phyloP scores from a whole-genome alignment of 495 filamentous ascomycete species.

The Trichoderma orchidacearum region DNA sequence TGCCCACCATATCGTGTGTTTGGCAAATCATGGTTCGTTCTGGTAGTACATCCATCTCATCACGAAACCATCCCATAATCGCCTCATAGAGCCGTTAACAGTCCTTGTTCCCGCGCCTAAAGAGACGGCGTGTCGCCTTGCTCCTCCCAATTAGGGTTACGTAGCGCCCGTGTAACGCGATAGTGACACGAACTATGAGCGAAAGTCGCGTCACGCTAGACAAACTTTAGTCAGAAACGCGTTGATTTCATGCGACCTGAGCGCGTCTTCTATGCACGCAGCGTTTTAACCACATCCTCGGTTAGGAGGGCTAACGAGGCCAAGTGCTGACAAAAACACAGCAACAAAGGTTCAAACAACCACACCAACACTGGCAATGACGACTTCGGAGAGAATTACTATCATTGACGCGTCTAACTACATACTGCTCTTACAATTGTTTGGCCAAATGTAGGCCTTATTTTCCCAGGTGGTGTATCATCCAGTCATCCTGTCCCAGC shows the following conservation, averaged over 20 bases:
- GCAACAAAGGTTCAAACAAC: not conserved
- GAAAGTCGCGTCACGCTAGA: not conserved
- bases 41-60: too few relatives aligned
- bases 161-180: too few relatives aligned
- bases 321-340: not conserved
- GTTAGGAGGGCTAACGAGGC: not conserved
- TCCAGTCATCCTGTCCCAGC: not conserved
- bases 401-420: not conserved
- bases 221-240: not conserved
- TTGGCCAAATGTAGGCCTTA: not conserved
- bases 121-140: too few relatives aligned
- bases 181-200: not conserved
- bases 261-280: not conserved
- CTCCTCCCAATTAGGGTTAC: too few relatives aligned
- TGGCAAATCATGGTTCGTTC: too few relatives aligned
- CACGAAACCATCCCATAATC: too few relatives aligned
- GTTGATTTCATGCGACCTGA: not conserved
- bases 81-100: too few relatives aligned
- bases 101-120: not conserved
- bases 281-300: not conserved
- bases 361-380: too few relatives aligned
- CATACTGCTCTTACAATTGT: not conserved
- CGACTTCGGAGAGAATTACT: not conserved
- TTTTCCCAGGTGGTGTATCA: not conserved
- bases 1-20: too few relatives aligned